phyloP scores from a whole-genome alignment of 176 grass and related monocot genomes.

The Triticum dicoccoides region DNA sequence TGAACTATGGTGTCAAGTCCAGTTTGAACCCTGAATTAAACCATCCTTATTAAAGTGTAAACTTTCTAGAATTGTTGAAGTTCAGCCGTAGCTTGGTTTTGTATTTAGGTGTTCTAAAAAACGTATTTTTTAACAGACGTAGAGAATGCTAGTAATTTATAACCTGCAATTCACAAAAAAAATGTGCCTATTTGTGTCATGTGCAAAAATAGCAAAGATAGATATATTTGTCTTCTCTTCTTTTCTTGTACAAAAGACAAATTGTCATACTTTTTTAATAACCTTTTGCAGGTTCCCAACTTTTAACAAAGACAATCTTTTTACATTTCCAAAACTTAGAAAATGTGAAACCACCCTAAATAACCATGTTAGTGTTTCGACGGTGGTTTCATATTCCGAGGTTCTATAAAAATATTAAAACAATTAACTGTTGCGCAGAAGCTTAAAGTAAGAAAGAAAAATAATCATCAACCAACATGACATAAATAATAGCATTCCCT shows the following conservation, averaged over 20 bases:
- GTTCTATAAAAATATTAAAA: background rate
- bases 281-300: background rate
- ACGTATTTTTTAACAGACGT: background rate
- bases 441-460: background rate
- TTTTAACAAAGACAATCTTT: background rate
- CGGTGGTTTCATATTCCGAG: background rate
- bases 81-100: background rate
- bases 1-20: background rate
- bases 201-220: background rate
- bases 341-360: background rate
- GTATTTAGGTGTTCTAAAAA: background rate
- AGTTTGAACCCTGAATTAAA: background rate
- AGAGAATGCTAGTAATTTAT: background rate
- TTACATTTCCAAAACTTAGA: background rate
- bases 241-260: background rate
- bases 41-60: background rate
- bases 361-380: background rate
- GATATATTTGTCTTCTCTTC: background rate
- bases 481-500: background rate
- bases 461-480: background rate
- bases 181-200: background rate
- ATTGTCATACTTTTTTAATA: background rate
- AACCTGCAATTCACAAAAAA: background rate
- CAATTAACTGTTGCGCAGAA: background rate
- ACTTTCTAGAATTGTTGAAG: background rate